Conservation (phyloP, 768 basidiomycete genomes). For the Pleurotus citrinopileatus region DNA sequence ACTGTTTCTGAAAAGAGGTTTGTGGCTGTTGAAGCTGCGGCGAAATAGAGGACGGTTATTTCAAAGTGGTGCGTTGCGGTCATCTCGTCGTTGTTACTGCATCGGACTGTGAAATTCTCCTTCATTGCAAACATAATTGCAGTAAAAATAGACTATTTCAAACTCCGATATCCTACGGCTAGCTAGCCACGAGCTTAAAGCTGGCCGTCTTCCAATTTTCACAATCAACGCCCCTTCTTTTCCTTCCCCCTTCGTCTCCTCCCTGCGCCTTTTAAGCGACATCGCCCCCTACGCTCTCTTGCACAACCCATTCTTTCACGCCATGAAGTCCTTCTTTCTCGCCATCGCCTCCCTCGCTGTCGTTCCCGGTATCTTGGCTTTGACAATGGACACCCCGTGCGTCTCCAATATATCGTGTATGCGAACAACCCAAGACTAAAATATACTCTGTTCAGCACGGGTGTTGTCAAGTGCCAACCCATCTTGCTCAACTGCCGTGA, state of each 20-base stretch:
- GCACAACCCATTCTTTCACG: conserved; percentile 11
- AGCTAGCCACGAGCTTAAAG: neutral
- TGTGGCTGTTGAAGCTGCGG: conserved; percentile 69
- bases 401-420: conserved; percentile 22
- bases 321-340: conserved; percentile 36
- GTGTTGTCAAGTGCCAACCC: conserved; percentile 54
- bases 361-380: conserved; percentile 32
- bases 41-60: conserved; percentile 55
- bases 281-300: conserved; percentile 1
- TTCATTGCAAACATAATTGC: too few species aligned
- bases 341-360: conserved; percentile 33
- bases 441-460: conserved; percentile 25
- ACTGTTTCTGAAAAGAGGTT: conserved; percentile 53
- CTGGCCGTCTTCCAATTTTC: conserved; percentile 3
- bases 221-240: neutral
- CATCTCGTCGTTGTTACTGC: neutral
- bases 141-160: too few species aligned
- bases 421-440: neutral
- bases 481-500: conserved; percentile 49
- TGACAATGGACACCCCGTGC: conserved; percentile 72
- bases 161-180: neutral
- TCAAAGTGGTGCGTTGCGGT: conserved; percentile 11
- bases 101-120: too few species aligned
- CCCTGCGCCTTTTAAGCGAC: neutral
- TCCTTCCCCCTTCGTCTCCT: neutral